phyloP scores from a whole-genome alignment of 2,329 filamentous ascomycete species.

The Hymenoscyphus scutula region DNA sequence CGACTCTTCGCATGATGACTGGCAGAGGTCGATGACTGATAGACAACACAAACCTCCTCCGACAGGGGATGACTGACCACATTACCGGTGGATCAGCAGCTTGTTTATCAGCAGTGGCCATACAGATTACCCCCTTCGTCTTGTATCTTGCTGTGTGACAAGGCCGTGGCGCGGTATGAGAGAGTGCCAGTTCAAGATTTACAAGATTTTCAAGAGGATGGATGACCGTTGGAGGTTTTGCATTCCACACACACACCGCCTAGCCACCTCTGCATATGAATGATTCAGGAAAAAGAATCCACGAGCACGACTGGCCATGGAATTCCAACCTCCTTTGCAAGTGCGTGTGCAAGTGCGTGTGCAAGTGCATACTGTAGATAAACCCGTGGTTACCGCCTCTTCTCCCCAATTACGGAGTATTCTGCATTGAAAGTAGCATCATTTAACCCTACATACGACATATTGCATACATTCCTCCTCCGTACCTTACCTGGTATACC shows the following conservation, averaged over 20 bases:
- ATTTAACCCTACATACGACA: neutral
- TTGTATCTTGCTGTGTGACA: neutral
- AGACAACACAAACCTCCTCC: neutral
- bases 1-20: conserved; percentile 8
- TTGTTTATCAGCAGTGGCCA: neutral
- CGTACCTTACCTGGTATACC: too few species aligned
- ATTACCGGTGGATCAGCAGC: neutral
- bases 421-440: neutral
- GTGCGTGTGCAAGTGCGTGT: too few species aligned
- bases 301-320: conserved; percentile 17
- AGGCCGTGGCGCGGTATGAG: neutral
- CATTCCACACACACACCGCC: conserved; percentile 1
- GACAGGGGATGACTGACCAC: neutral
- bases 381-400: conserved; percentile 11
- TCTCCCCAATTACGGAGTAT: neutral
- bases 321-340: conserved; percentile 24
- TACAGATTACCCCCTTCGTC: neutral
- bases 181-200: neutral
- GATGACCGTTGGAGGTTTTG: neutral
- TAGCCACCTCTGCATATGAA: conserved; percentile 12
- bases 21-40: conserved; percentile 4
- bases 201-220: neutral
- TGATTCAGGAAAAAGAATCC: conserved; percentile 4
- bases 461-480: conserved; percentile 5
- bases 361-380: conserved; percentile 19